A percentile compares a stretch with the other conserved stretches of the same genome.
Evolutionary conservation across 202 grass and related monocot genomes (phyloP).

Genomic region (Miscanthus sacchariflorus): DNA sequence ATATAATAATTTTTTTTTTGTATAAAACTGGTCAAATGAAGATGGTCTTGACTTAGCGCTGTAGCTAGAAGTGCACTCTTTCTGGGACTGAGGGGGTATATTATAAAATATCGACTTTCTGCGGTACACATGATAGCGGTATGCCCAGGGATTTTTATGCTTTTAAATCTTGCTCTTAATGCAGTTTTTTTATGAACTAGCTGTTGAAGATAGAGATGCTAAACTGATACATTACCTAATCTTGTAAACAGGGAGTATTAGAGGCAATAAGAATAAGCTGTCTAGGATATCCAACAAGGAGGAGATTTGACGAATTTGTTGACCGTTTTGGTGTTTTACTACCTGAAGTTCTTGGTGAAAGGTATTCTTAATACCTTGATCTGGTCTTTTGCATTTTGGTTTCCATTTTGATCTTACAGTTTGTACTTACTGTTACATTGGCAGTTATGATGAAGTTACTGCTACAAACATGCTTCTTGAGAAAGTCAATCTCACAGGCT

Average conservation of each 20-base stretch:
- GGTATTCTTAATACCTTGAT: slow-evolving; percentile 58
- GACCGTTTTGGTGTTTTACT: slow-evolving; percentile 93
- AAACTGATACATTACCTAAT: slow-evolving; percentile 20
- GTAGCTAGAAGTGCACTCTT: background rate
- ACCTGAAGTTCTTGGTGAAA: slow-evolving; percentile 79
- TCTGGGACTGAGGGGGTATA: slow-evolving; percentile 3
- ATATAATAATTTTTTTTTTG: background rate
- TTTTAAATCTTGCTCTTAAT: slow-evolving; percentile 6
- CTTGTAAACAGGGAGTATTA: slow-evolving; percentile 79
- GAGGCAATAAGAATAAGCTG: slow-evolving; percentile 99
- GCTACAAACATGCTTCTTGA: slow-evolving; percentile 76
- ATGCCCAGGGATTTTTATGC: slow-evolving; percentile 12
- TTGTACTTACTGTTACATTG: slow-evolving; percentile 35
- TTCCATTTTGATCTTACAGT: slow-evolving; percentile 22
- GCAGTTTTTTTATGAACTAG: slow-evolving; percentile 28
- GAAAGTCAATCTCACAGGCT: slow-evolving; percentile 80
- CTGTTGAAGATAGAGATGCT: slow-evolving; percentile 29
- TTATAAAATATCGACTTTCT: slow-evolving; percentile 1
- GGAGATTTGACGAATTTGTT: slow-evolving; percentile 93
- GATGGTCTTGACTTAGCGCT: background rate
- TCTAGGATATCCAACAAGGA: slow-evolving; percentile 86
- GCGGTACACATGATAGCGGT: background rate
- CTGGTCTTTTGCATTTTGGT: slow-evolving; percentile 15
- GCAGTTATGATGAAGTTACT: slow-evolving; percentile 86
- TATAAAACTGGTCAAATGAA: background rate